These are phyloP conservation scores for Aspergillus texensis DNA, from an alignment of 2,329 filamentous ascomycete genomes.

Conservation along the genomic window DNA sequence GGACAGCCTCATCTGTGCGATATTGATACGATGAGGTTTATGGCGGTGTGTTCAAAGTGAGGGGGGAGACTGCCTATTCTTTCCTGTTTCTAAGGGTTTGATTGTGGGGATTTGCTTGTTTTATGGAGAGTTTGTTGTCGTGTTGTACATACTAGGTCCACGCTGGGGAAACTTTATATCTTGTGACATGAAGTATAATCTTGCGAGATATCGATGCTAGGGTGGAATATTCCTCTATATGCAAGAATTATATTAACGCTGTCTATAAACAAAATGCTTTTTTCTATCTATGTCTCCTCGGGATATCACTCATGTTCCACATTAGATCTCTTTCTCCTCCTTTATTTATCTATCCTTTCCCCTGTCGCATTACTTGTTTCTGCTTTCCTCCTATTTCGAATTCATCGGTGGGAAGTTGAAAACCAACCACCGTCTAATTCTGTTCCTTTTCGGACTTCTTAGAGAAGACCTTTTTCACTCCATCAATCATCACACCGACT, in stretches of 20 bases:
- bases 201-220: no score
- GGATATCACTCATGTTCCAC: neutral
- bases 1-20: neutral
- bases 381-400: neutral
- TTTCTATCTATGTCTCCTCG: neutral
- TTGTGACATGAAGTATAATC: no score
- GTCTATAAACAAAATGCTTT: neutral
- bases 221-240: neutral
- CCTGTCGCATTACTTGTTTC: neutral
- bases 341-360: neutral
- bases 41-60: no score
- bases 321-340: neutral
- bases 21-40: neutral
- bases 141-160: no score
- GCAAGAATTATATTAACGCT: neutral
- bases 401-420: neutral
- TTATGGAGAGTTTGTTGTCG: no score
- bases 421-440: slow-evolving; percentile 12
- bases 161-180: no score
- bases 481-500: slow-evolving; percentile 46
- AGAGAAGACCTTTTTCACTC: slow-evolving; percentile 31
- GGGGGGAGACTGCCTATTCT: no score
- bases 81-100: no score
- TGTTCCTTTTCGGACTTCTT: slow-evolving; percentile 25
- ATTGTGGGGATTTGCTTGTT: no score